Evolutionary conservation across 768 basidiomycete species (phyloP).

Genomic region (Serendipita sp.): DNA sequence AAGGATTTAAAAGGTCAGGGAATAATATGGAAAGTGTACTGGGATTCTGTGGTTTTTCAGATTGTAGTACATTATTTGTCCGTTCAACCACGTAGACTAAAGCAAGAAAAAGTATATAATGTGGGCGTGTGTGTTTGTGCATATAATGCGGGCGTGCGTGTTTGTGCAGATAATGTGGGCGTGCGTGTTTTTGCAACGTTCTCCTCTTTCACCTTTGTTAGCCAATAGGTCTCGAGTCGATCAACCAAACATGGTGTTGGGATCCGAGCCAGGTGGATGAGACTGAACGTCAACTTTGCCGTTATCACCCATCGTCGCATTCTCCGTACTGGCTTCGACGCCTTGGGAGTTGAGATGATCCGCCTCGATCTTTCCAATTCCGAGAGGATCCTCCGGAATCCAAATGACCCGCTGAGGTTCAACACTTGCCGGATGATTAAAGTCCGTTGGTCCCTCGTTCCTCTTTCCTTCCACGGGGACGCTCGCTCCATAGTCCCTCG

Average conservation of each 20-base stretch:
- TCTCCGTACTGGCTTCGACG: slow-evolving; percentile 31
- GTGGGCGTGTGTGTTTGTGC: no score
- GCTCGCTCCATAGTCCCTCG: not conserved
- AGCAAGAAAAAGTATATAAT: no score
- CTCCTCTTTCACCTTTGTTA: not conserved
- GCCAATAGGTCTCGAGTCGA: not conserved
- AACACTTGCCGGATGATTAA: slow-evolving; percentile 72
- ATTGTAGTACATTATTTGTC: no score
- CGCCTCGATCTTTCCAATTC: slow-evolving; percentile 45
- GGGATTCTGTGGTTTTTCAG: no score
- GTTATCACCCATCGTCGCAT: slow-evolving; percentile 43
- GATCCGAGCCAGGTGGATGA: slow-evolving; percentile 23
- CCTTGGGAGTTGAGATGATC: slow-evolving; percentile 34
- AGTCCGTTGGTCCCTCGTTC: slow-evolving; percentile 24
- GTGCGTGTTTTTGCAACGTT: no score
- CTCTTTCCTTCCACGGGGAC: slow-evolving; percentile 13
- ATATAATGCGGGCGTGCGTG: no score
- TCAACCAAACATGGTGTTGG: not conserved
- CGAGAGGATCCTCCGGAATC: slow-evolving; percentile 63
- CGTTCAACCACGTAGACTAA: no score
- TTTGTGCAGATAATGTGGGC: no score
- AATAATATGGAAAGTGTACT: no score
- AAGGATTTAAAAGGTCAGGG: no score
- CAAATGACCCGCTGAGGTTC: slow-evolving; percentile 65
- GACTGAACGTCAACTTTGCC: slow-evolving; percentile 41